Evolutionary conservation across 176 grass and related monocot species (phyloP).

Genomic region (Musa schizocarpa): DNA sequence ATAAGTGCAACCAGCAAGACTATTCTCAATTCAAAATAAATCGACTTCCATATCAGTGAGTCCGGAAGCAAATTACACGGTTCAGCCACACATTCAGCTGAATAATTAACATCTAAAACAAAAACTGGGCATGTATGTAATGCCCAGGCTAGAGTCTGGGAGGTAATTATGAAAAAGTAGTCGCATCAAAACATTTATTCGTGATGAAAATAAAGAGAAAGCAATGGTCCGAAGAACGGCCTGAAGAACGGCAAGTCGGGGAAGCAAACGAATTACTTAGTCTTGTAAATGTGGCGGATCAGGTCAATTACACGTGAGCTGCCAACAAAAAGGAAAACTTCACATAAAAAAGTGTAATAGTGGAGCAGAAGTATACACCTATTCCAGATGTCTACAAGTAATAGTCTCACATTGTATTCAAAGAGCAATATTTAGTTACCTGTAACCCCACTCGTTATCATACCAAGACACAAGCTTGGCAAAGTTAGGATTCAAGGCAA

Average conservation of each 20-base stretch:
- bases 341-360: background rate
- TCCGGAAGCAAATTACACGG: background rate
- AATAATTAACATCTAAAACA: background rate
- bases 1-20: too few species aligned
- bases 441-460: slow-evolving; percentile 15
- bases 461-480: slow-evolving; percentile 11
- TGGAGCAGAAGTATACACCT: background rate
- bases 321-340: background rate
- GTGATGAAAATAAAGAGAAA: background rate
- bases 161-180: background rate
- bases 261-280: background rate
- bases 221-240: too few species aligned
- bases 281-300: slow-evolving; percentile 11
- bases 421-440: background rate
- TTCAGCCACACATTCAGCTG: background rate
- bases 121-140: background rate
- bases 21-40: too few species aligned
- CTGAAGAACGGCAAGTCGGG: background rate
- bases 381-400: background rate
- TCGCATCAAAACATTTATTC: background rate
- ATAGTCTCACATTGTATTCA: too few species aligned
- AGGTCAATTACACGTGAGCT: slow-evolving; percentile 5
- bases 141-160: background rate
- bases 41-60: background rate
- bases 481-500: slow-evolving; percentile 1